phyloP scores from a whole-genome alignment of 176 grass and related monocot species.

The Triticum turgidum region DNA sequence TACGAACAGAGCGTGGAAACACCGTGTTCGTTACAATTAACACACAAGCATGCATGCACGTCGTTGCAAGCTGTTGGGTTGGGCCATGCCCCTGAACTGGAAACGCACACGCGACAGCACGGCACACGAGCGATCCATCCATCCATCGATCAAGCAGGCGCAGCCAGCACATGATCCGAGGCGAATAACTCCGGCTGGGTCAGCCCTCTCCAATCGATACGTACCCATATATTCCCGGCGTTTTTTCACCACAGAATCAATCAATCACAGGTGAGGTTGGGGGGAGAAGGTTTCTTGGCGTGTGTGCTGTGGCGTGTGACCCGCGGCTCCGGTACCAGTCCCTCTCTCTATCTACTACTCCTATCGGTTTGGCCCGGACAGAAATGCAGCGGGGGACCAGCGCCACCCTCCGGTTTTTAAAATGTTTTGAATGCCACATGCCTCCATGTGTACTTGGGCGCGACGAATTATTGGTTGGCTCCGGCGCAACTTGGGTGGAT shows the following conservation, averaged over 20 bases:
- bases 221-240: not conserved
- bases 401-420: slow-evolving; percentile 22
- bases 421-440: slow-evolving; percentile 54
- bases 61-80: not conserved
- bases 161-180: slow-evolving; percentile 4
- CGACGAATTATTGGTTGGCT: slow-evolving; percentile 36
- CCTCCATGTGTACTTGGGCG: slow-evolving; percentile 46
- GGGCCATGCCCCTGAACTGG: slow-evolving; percentile 16
- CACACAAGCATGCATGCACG: not conserved
- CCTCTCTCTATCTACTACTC: not conserved
- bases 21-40: not conserved
- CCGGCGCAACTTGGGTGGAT: slow-evolving; percentile 13
- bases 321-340: not conserved
- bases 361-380: not conserved
- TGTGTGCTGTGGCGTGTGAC: not conserved
- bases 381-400: slow-evolving; percentile 23
- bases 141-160: not conserved
- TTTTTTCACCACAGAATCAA: not conserved
- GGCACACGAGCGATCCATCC: not conserved
- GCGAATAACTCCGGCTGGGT: not conserved
- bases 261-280: not conserved
- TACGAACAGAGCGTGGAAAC: not conserved
- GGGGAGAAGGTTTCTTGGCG: not conserved
- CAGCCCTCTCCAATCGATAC: not conserved
- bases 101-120: slow-evolving; percentile 1